Evolutionary conservation across 805 yeast genomes (phyloP).

Genomic region (Ogataea thermomethanolica): DNA sequence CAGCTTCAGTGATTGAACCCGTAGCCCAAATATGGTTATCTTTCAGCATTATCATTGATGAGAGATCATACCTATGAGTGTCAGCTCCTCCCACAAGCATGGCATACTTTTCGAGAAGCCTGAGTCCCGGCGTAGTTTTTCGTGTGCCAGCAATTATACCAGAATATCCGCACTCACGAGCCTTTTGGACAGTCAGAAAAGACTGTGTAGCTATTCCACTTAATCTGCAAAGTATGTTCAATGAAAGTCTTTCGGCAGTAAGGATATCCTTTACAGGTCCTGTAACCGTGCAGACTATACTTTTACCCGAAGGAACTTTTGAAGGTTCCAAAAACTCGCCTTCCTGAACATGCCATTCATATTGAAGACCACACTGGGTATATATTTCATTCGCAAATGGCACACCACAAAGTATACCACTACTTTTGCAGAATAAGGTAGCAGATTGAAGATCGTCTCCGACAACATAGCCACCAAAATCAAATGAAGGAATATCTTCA

Average conservation of each 20-base stretch:
- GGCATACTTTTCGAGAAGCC: constrained; percentile 84
- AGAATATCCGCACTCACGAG: constrained; percentile 62
- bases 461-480: constrained; percentile 94
- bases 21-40: constrained; percentile 93
- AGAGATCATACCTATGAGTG: constrained; percentile 85
- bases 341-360: constrained; percentile 72
- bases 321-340: constrained; percentile 56
- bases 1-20: constrained; percentile 87
- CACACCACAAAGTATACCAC: constrained; percentile 78
- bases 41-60: constrained; percentile 93
- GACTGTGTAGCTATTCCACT: constrained; percentile 88
- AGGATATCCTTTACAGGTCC: constrained; percentile 81
- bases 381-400: constrained; percentile 89
- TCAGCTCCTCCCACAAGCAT: constrained; percentile 96
- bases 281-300: constrained; percentile 69
- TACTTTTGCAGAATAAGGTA: constrained; percentile 73
- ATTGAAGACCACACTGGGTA: constrained; percentile 64
- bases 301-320: constrained; percentile 41
- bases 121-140: constrained; percentile 94
- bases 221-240: constrained; percentile 75
- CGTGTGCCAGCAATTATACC: constrained; percentile 95
- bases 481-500: constrained; percentile 93
- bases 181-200: constrained; percentile 50
- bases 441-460: constrained; percentile 72
- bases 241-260: constrained; percentile 81